A percentile compares a stretch with the other conserved stretches of the same genome.
These are phyloP conservation scores for Malbranchea cinnamomea DNA, from an alignment of 2,329 filamentous ascomycete species.

Conservation along the genomic window DNA sequence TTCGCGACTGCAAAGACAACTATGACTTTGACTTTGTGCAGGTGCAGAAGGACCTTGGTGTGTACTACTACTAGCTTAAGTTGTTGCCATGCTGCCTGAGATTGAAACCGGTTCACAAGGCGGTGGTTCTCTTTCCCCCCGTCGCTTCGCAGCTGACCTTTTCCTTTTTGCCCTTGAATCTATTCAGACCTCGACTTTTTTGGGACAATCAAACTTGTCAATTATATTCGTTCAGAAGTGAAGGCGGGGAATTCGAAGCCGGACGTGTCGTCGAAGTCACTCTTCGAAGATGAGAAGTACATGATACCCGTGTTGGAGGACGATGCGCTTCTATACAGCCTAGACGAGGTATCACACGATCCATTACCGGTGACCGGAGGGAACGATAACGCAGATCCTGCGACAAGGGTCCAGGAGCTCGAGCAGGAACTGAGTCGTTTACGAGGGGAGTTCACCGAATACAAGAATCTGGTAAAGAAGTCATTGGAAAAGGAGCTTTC, in stretches of 20 bases:
- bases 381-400: constrained; percentile 22
- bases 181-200: constrained; percentile 53
- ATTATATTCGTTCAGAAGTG: constrained; percentile 42
- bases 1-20: constrained; percentile 51
- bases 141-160: constrained; percentile 10
- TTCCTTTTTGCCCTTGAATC: constrained; percentile 7
- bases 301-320: constrained; percentile 76
- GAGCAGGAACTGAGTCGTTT: constrained; percentile 47
- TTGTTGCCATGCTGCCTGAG: constrained; percentile 3
- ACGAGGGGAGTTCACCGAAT: constrained; percentile 48
- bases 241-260: constrained; percentile 33
- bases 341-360: constrained; percentile 57
- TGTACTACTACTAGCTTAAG: constrained; percentile 13
- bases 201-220: constrained; percentile 58
- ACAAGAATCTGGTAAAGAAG: constrained; percentile 49
- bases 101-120: constrained; percentile 6
- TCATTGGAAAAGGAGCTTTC: constrained; percentile 53
- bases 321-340: constrained; percentile 71
- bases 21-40: constrained; percentile 52
- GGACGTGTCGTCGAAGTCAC: constrained; percentile 42
- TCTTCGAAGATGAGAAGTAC: constrained; percentile 64
- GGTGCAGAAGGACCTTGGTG: constrained; percentile 37
- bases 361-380: constrained; percentile 13
- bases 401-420: constrained; percentile 41
- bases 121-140: too few species aligned